phyloP scores from a whole-genome alignment of 352 stramenopile genomes.

The Phytopythium mirpurense region DNA sequence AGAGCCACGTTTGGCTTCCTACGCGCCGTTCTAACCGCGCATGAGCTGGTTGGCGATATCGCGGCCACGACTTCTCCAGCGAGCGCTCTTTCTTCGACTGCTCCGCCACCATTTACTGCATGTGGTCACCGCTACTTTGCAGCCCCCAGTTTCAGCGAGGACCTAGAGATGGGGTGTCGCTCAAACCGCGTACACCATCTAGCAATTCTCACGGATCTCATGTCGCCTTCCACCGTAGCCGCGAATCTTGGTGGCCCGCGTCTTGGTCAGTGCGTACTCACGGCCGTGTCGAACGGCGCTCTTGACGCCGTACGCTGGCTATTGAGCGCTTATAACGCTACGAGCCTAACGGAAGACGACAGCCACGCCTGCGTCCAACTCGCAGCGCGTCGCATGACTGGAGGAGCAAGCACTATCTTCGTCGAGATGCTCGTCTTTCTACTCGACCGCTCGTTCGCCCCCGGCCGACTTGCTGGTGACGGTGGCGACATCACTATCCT shows the following conservation, averaged over 20 bases:
- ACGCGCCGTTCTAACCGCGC: neutral
- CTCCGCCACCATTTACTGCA: too few species aligned
- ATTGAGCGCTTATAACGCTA: conserved; percentile 6
- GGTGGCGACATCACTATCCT: conserved; percentile 40
- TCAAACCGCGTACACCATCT: conserved; percentile 18
- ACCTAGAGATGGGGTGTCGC: neutral
- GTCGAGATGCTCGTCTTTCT: conserved; percentile 38
- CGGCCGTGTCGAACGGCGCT: conserved; percentile 22
- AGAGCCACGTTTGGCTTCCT: neutral
- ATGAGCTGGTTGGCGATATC: neutral
- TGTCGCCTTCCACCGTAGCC: neutral
- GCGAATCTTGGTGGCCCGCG: too few species aligned
- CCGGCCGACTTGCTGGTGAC: conserved; percentile 45
- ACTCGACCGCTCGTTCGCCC: conserved; percentile 18
- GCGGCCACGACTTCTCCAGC: too few species aligned
- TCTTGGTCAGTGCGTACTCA: conserved; percentile 13
- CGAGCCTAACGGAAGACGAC: neutral
- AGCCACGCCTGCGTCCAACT: conserved; percentile 7
- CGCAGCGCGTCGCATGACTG: conserved; percentile 18
- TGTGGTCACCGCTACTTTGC: neutral
- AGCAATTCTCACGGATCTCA: neutral
- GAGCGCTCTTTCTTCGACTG: too few species aligned
- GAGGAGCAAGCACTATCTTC: conserved; percentile 13
- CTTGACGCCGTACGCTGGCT: conserved; percentile 42
- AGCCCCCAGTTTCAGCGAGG: neutral